Evolutionary conservation across 495 filamentous ascomycete genomes (phyloP).

Genomic region (Penicillium bovifimosum): DNA sequence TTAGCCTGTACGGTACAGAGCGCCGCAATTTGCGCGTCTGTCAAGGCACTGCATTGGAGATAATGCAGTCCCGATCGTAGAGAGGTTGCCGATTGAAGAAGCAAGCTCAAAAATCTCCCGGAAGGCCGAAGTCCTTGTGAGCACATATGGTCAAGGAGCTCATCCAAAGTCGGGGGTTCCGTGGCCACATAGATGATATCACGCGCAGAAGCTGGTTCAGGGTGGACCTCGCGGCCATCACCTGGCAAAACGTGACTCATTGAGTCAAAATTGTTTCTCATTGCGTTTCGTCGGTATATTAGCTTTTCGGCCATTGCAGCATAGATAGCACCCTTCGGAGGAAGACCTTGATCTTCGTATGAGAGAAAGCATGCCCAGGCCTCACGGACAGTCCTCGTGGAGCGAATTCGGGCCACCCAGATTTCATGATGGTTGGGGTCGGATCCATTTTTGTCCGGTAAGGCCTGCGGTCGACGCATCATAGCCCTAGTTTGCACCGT

Average conservation of each 20-base stretch:
- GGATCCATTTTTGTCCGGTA: constrained; percentile 12
- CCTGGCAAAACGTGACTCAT: constrained; percentile 45
- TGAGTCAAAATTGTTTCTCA: constrained; percentile 17
- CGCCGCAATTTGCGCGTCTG: constrained; percentile 27
- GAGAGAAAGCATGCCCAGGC: constrained; percentile 66
- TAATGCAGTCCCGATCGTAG: constrained; percentile 38
- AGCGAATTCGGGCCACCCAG: constrained; percentile 58
- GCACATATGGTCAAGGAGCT: constrained; percentile 51
- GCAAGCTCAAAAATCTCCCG: constrained; percentile 39
- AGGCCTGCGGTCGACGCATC: constrained; percentile 17
- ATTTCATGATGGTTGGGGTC: constrained; percentile 21
- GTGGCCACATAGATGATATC: constrained; percentile 53
- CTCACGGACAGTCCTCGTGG: constrained; percentile 64
- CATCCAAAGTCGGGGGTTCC: constrained; percentile 49
- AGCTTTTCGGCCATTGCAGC: constrained; percentile 59
- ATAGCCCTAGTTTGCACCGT: constrained; percentile 60
- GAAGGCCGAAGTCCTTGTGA: constrained; percentile 40
- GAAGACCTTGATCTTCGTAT: constrained; percentile 38
- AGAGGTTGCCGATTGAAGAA: constrained; percentile 41
- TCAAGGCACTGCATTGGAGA: constrained; percentile 32
- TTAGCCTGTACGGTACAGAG: constrained; percentile 27
- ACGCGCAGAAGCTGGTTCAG: constrained; percentile 50
- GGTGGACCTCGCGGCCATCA: constrained; percentile 53
- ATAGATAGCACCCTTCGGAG: constrained; percentile 40
- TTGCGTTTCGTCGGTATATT: constrained; percentile 33